Evolutionary conservation across 345 rosid genomes (phyloP).

Genomic region (Streptanthus diversifolius): DNA sequence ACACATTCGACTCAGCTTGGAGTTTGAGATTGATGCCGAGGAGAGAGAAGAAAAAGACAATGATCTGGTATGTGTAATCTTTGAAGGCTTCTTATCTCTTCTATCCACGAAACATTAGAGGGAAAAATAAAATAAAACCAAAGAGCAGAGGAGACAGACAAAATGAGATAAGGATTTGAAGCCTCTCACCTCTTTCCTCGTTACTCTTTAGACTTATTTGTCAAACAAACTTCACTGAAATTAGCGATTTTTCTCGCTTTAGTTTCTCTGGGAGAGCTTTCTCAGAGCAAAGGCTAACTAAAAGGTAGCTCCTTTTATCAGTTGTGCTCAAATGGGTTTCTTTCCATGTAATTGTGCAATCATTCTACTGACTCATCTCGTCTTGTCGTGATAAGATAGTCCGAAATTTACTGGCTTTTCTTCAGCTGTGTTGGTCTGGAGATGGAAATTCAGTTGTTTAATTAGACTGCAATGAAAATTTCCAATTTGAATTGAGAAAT

Average conservation of each 20-base stretch:
- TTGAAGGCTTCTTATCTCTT: conserved; percentile 14
- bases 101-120: conserved; percentile 21
- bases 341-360: background rate
- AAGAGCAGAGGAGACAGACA: background rate
- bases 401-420: background rate
- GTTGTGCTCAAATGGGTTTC: background rate
- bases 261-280: background rate
- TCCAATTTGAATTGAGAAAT: background rate
- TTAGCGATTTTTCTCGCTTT: background rate
- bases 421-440: background rate
- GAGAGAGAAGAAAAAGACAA: conserved; percentile 7
- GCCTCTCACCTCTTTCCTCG: conserved; percentile 15
- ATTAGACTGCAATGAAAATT: background rate
- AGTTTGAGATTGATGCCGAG: background rate
- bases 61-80: conserved; percentile 13
- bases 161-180: conserved; percentile 34
- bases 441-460: background rate
- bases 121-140: background rate
- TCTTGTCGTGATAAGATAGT: background rate
- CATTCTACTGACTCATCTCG: background rate
- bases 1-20: background rate
- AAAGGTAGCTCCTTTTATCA: conserved; percentile 28
- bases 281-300: conserved; percentile 15
- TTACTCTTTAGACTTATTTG: background rate
- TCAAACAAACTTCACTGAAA: background rate